Evolutionary conservation across 2,329 filamentous ascomycete genomes (phyloP).

Genomic region (Clonostachys solani): DNA sequence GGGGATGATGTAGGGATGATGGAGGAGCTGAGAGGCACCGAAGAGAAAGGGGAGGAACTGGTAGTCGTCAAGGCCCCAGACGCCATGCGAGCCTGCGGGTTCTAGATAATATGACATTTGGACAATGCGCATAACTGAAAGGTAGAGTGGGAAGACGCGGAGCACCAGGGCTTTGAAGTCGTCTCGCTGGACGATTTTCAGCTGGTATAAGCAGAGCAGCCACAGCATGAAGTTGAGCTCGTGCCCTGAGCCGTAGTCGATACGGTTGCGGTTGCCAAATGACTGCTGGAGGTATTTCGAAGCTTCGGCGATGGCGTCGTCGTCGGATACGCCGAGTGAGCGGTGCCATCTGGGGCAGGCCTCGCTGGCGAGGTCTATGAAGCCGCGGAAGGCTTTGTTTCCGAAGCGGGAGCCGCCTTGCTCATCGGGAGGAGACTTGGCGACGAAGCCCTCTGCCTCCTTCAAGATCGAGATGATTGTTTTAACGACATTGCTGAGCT

Average conservation of each 20-base stretch:
- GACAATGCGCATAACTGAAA: slow-evolving; percentile 79
- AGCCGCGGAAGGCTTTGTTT: slow-evolving; percentile 83
- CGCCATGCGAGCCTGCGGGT: slow-evolving; percentile 92
- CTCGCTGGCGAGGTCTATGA: slow-evolving; percentile 65
- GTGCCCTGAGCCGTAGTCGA: slow-evolving; percentile 96
- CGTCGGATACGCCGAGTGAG: slow-evolving; percentile 46
- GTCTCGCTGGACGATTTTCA: slow-evolving; percentile 49
- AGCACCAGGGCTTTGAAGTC: slow-evolving; percentile 60
- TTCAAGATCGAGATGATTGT: slow-evolving; percentile 68
- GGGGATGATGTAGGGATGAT: slow-evolving; percentile 77
- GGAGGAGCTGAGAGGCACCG: slow-evolving; percentile 82
- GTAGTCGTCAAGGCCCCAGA: slow-evolving; percentile 98
- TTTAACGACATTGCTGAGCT: slow-evolving; percentile 55
- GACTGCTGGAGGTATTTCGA: slow-evolving; percentile 77
- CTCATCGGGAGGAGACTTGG: slow-evolving; percentile 73
- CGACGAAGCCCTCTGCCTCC: slow-evolving; percentile 62
- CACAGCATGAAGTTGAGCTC: slow-evolving; percentile 97
- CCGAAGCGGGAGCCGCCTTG: slow-evolving; percentile 89
- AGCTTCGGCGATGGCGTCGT: slow-evolving; percentile 57
- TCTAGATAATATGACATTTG: slow-evolving; percentile 96
- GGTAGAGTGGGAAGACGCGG: slow-evolving; percentile 75
- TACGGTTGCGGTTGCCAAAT: slow-evolving; percentile 80
- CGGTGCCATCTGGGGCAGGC: slow-evolving; percentile 59
- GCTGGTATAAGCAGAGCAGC: slow-evolving; percentile 88
- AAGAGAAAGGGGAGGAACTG: slow-evolving; percentile 96